These are phyloP conservation scores for Dunaliella sp. DNA, from an alignment of 139 green algal genomes.

Conservation along the genomic window DNA sequence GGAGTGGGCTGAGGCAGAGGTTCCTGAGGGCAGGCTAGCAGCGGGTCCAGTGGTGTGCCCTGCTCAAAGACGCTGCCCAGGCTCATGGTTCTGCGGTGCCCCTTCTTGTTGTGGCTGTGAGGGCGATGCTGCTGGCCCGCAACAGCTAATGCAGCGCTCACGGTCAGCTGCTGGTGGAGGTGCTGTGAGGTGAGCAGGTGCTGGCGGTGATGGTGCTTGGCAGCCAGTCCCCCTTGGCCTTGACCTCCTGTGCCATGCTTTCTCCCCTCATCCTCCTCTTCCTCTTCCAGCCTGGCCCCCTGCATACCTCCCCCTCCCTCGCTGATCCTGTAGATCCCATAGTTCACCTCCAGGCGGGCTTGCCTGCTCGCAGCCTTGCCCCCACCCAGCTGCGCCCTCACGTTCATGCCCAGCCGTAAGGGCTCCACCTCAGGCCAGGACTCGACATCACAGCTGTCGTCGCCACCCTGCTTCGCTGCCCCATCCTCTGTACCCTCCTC, in stretches of 20 bases:
- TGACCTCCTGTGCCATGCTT: neutral
- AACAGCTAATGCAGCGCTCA: no score
- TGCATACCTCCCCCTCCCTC: neutral
- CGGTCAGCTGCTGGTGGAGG: no score
- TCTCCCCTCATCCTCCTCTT: neutral
- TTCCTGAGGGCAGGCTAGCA: neutral
- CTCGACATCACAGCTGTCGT: neutral
- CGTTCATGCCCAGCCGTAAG: neutral
- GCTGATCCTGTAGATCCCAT: neutral
- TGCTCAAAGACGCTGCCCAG: neutral
- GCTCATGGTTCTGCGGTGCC: neutral
- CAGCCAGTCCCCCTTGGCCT: neutral
- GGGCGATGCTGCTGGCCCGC: neutral
- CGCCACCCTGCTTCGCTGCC: neutral
- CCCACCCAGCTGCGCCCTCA: neutral
- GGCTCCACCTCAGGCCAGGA: neutral
- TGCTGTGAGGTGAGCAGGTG: no score
- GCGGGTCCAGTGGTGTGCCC: neutral
- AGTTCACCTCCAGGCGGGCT: neutral
- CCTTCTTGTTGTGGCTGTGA: neutral
- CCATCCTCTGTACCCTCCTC: neutral
- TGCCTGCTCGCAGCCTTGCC: neutral
- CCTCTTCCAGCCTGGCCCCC: neutral
- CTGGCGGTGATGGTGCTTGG: neutral
- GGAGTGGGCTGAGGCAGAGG: no score